Percentiles rank a stretch among this genome's conserved stretches.
These are phyloP conservation scores for Gonapodya prolifera DNA, from an alignment of 192 early-diverging fungal genomes.

Conservation along the genomic window DNA sequence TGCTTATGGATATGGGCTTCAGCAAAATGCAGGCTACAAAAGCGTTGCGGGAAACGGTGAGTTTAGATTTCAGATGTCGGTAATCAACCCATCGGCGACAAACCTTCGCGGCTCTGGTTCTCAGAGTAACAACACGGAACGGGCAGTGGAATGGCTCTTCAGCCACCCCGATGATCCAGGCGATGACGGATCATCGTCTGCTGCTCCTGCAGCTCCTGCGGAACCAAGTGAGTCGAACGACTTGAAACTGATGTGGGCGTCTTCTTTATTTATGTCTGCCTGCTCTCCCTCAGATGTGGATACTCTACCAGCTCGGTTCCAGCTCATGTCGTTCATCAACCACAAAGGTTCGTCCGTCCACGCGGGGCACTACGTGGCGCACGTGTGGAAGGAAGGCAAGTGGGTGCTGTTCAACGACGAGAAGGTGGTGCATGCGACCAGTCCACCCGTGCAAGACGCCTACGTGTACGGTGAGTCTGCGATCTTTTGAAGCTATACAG, in stretches of 20 bases:
- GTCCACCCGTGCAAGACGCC: conserved; percentile 48
- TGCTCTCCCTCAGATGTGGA: no score
- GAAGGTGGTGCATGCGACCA: conserved; percentile 67
- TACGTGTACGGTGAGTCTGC: conserved; percentile 33
- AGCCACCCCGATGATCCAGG: conserved; percentile 62
- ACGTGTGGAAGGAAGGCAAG: conserved; percentile 39
- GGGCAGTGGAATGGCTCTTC: conserved; percentile 93
- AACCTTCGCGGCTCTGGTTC: no score
- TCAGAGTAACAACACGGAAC: conserved; percentile 65
- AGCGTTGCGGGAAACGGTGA: conserved; percentile 70
- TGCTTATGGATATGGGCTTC: conserved; percentile 90
- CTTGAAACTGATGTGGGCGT: no score
- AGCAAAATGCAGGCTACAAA: conserved; percentile 56
- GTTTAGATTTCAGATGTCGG: no score
- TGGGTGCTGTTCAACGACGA: conserved; percentile 97
- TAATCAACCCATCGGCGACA: no score
- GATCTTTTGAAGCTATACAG: conserved; percentile 4
- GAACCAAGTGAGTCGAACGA: no score
- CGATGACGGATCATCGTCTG: conserved; percentile 21
- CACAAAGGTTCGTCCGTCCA: conserved; percentile 93
- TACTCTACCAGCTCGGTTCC: conserved; percentile 39
- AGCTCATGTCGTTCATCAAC: conserved; percentile 69
- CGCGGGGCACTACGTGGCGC: conserved; percentile 94
- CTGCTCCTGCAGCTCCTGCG: conserved; percentile 1
- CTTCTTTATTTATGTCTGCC: no score